phyloP scores from a whole-genome alignment of 1,284 basidiomycete genomes.

The Microstroma glucosiphilum region DNA sequence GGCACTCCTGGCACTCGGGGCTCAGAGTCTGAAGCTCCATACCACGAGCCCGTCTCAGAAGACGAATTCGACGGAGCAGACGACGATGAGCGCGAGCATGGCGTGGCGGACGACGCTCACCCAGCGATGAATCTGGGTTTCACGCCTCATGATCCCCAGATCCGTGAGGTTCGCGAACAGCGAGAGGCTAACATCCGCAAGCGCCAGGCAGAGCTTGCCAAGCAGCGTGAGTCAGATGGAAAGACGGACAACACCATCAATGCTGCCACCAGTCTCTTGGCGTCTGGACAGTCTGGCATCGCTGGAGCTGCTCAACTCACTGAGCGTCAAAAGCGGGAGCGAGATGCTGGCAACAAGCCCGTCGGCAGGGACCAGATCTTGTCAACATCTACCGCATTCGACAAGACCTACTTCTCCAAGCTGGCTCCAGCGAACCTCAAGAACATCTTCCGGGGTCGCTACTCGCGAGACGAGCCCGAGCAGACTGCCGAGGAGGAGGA shows the following conservation, averaged over 20 bases:
- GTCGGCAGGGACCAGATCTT: conserved; percentile 39
- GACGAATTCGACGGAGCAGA: conserved; percentile 46
- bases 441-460: conserved; percentile 40
- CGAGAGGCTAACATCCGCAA: conserved; percentile 43
- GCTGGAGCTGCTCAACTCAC: not conserved
- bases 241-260: conserved; percentile 29
- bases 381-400: conserved; percentile 42
- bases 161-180: conserved; percentile 42
- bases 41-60: conserved; percentile 47
- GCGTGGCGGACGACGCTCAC: conserved; percentile 36
- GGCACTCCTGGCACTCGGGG: conserved; percentile 24
- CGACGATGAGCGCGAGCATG: conserved; percentile 33
- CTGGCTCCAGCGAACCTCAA: conserved; percentile 45
- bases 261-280: conserved; percentile 24
- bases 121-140: conserved; percentile 45
- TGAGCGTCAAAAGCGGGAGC: not conserved
- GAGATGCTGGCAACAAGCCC: not conserved
- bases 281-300: conserved; percentile 15
- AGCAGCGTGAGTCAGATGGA: conserved; percentile 22
- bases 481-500: conserved; percentile 49
- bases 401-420: conserved; percentile 46
- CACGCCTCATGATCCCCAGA: conserved; percentile 40
- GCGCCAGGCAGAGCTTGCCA: conserved; percentile 43
- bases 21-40: conserved; percentile 19
- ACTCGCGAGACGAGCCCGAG: conserved; percentile 16